These are phyloP conservation scores for Phyllosticta citribraziliensis DNA, from an alignment of 2,329 filamentous ascomycete species.

Conservation along the genomic window DNA sequence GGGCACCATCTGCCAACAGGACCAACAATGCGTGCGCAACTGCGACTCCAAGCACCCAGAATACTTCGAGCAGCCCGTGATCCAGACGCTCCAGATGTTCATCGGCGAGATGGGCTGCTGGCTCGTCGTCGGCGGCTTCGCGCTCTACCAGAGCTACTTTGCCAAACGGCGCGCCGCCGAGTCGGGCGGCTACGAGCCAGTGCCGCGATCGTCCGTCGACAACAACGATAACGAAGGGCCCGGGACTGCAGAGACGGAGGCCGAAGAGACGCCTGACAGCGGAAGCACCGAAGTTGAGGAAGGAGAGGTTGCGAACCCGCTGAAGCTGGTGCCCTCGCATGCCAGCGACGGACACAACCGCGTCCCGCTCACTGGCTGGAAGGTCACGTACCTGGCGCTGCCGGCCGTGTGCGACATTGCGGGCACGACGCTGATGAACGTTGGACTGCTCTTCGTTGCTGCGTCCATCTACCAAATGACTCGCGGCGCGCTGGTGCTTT, in stretches of 20 bases:
- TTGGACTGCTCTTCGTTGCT: conserved; percentile 83
- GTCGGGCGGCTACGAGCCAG: conserved; percentile 53
- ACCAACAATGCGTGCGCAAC: conserved; percentile 93
- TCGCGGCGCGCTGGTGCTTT: conserved; percentile 83
- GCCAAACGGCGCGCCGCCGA: conserved; percentile 27
- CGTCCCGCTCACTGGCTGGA: conserved; percentile 56
- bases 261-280: conserved; percentile 33
- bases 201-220: conserved; percentile 31
- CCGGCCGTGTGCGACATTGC: conserved; percentile 90
- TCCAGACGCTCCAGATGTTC: conserved; percentile 97
- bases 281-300: conserved; percentile 31
- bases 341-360: conserved; percentile 45
- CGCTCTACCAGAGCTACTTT: conserved; percentile 52
- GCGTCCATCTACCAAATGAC: conserved; percentile 99
- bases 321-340: conserved; percentile 26
- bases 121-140: conserved; percentile 69
- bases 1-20: conserved; percentile 39
- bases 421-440: conserved; percentile 95
- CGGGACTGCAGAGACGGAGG: conserved; percentile 35
- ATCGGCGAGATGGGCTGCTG: conserved; percentile 93
- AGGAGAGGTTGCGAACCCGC: conserved; percentile 41
- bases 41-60: conserved; percentile 63
- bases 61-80: conserved; percentile 86
- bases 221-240: conserved; percentile 17
- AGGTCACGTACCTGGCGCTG: conserved; percentile 65